phyloP scores from a whole-genome alignment of 2,329 filamentous ascomycete genomes.

The Neophaeococcomyces aloes region DNA sequence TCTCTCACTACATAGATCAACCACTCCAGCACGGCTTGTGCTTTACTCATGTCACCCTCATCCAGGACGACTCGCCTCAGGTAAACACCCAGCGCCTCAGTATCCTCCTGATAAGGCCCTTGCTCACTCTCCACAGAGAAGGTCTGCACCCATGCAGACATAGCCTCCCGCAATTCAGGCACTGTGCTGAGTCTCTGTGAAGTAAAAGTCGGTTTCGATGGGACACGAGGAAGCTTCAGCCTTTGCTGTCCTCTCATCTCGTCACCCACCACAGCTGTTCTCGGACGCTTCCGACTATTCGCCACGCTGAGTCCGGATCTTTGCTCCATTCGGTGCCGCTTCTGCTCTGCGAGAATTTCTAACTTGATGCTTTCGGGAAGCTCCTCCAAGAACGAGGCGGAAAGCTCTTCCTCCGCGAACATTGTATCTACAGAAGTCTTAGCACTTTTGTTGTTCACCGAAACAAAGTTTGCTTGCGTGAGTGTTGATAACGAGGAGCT shows the following conservation, averaged over 20 bases:
- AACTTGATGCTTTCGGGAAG: slow-evolving; percentile 68
- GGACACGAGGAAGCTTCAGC: slow-evolving; percentile 39
- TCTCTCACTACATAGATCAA: slow-evolving; percentile 32
- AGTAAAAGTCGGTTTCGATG: slow-evolving; percentile 51
- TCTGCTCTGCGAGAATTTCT: slow-evolving; percentile 69
- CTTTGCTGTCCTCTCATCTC: slow-evolving; percentile 28
- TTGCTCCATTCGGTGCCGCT: slow-evolving; percentile 49
- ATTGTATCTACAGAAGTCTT: slow-evolving; percentile 19
- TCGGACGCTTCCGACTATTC: slow-evolving; percentile 20
- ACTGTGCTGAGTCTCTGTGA: slow-evolving; percentile 44
- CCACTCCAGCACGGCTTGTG: slow-evolving; percentile 59
- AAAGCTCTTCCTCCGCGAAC: slow-evolving; percentile 35
- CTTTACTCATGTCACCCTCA: slow-evolving; percentile 70
- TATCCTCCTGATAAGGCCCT: slow-evolving; percentile 70
- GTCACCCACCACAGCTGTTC: slow-evolving; percentile 14
- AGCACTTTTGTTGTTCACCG: slow-evolving; percentile 19
- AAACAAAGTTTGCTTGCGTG: slow-evolving; percentile 62
- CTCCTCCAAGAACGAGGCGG: slow-evolving; percentile 66
- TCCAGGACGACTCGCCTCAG: slow-evolving; percentile 59
- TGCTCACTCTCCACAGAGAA: slow-evolving; percentile 68
- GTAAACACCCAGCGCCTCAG: slow-evolving; percentile 63
- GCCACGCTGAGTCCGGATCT: slow-evolving; percentile 41
- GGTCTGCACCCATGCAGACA: slow-evolving; percentile 64
- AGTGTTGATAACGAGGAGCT: slow-evolving; percentile 49
- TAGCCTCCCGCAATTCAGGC: slow-evolving; percentile 59